Evolutionary conservation across 495 filamentous ascomycete genomes (phyloP).

Genomic region (Hyaloscypha bicolor): DNA sequence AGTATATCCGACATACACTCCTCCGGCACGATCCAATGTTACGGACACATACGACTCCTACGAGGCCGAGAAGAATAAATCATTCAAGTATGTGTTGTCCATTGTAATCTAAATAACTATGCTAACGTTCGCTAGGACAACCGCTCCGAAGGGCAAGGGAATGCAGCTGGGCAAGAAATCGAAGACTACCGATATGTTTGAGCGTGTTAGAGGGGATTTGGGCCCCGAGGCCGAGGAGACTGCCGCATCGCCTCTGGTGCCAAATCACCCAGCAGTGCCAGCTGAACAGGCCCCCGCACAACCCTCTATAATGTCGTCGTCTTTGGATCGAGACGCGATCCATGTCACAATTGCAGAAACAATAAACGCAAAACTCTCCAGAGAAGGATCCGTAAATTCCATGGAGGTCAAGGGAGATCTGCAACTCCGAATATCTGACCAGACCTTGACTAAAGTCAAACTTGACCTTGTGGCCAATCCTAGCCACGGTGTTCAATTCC

Average conservation of each 20-base stretch:
- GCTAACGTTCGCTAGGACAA: slow-evolving; percentile 47
- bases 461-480: slow-evolving; percentile 74
- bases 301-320: slow-evolving; percentile 59
- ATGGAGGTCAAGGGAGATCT: slow-evolving; percentile 90
- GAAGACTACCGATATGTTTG: slow-evolving; percentile 94
- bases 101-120: slow-evolving; percentile 10
- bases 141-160: slow-evolving; percentile 85
- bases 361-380: slow-evolving; percentile 82
- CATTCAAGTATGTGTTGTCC: slow-evolving; percentile 43
- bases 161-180: slow-evolving; percentile 99
- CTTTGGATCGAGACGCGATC: slow-evolving; percentile 75
- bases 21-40: slow-evolving; percentile 70
- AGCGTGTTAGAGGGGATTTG: slow-evolving; percentile 87
- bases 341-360: slow-evolving; percentile 85
- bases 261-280: slow-evolving; percentile 58
- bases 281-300: slow-evolving; percentile 56
- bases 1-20: slow-evolving; percentile 86
- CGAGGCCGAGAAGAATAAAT: slow-evolving; percentile 95
- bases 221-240: slow-evolving; percentile 78
- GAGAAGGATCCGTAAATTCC: slow-evolving; percentile 80
- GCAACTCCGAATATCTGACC: slow-evolving; percentile 83
- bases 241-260: slow-evolving; percentile 71
- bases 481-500: slow-evolving; percentile 80
- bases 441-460: slow-evolving; percentile 84
- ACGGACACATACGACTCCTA: slow-evolving; percentile 89